Evolutionary conservation across 352 stramenopile species (phyloP).

Genomic region (Aphanomyces stellatus): DNA sequence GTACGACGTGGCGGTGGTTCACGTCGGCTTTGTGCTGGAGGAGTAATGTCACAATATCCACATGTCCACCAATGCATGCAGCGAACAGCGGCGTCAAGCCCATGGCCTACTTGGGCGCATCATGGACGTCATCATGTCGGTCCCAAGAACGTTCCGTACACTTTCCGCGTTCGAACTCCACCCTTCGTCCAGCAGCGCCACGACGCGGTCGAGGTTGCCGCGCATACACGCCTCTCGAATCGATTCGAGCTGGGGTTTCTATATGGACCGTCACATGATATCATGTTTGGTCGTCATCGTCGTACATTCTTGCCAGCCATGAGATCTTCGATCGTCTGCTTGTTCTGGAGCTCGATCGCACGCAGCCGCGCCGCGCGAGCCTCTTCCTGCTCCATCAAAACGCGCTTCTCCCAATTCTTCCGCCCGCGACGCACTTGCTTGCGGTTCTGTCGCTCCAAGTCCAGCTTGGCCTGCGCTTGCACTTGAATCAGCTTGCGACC

Average conservation of each 20-base stretch:
- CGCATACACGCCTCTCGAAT: slow-evolving; percentile 59
- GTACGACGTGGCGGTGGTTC: slow-evolving; percentile 37
- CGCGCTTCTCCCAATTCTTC: slow-evolving; percentile 13
- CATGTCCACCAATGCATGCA: slow-evolving; percentile 39
- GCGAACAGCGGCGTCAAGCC: slow-evolving; percentile 53
- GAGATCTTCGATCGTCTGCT: slow-evolving; percentile 31
- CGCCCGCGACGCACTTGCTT: slow-evolving; percentile 13
- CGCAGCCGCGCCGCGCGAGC: slow-evolving; percentile 26
- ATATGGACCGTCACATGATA: background rate
- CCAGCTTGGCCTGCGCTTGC: slow-evolving; percentile 5
- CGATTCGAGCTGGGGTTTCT: slow-evolving; percentile 60
- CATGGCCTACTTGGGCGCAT: slow-evolving; percentile 35
- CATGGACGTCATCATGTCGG: background rate
- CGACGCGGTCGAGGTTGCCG: slow-evolving; percentile 39
- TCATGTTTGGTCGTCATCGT: too few species aligned
- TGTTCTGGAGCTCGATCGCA: slow-evolving; percentile 33
- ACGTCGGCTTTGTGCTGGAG: slow-evolving; percentile 36
- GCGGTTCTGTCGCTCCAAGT: background rate
- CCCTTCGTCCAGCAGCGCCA: slow-evolving; percentile 36
- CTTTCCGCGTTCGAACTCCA: slow-evolving; percentile 52
- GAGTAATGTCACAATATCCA: slow-evolving; percentile 39
- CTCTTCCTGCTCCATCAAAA: background rate
- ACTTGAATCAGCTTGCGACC: background rate
- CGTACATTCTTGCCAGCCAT: slow-evolving; percentile 26
- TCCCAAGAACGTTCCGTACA: slow-evolving; percentile 23